These are phyloP conservation scores for Malus asiatica DNA, from an alignment of 306 rosid species.

Conservation along the genomic window DNA sequence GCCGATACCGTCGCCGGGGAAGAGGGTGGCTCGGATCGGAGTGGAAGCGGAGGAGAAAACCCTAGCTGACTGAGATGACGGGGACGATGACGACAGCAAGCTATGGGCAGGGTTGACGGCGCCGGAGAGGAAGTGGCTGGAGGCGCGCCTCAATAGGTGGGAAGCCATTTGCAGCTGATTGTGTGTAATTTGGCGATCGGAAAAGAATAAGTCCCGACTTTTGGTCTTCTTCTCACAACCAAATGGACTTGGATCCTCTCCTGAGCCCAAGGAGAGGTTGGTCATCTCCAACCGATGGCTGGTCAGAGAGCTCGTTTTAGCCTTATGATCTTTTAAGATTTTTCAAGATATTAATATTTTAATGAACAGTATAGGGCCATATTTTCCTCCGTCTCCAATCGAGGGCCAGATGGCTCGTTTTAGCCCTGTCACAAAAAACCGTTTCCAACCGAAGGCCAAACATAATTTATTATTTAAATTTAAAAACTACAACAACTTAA, in stretches of 20 bases:
- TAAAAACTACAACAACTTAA: too few relatives aligned
- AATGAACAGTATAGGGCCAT: too few relatives aligned
- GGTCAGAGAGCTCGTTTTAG: too few relatives aligned
- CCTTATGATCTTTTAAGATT: rapidly evolving
- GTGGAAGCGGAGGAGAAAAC: conserved; percentile 54
- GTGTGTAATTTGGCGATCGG: background rate
- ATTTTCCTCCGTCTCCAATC: too few relatives aligned
- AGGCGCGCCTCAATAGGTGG: conserved; percentile 54
- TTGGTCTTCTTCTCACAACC: background rate
- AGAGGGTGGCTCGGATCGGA: conserved; percentile 87
- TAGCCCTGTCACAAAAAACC: too few relatives aligned
- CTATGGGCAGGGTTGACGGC: conserved; percentile 13
- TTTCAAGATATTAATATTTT: too few relatives aligned
- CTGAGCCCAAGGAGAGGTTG: too few relatives aligned
- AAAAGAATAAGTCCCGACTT: background rate
- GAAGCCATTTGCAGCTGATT: conserved; percentile 46
- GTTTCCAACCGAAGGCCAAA: too few relatives aligned
- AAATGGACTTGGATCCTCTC: background rate
- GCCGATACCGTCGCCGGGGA: conserved; percentile 98
- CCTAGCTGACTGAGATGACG: conserved; percentile 15
- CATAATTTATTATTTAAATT: too few relatives aligned
- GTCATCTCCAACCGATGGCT: too few relatives aligned
- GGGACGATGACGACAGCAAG: background rate
- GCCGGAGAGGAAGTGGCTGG: conserved; percentile 28
- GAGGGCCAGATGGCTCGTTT: too few relatives aligned